Evolutionary conservation across 345 rosid genomes (phyloP), one percentile per base, ranked within the genome.

Genomic region (Arabidopsis arenosa): DNA sequence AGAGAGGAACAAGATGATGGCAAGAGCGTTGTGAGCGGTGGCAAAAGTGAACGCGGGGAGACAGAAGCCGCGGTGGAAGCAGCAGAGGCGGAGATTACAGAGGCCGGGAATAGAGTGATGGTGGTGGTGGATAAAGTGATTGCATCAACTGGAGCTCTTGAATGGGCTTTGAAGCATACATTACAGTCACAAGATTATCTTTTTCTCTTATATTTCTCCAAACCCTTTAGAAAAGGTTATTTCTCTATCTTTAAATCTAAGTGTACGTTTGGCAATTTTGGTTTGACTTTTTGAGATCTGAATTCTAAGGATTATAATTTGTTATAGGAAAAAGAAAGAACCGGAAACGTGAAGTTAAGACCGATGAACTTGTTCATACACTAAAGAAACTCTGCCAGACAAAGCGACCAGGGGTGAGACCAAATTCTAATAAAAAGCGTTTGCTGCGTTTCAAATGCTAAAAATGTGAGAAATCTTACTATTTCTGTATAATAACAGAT

Each of bases 121-220:
- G 96, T 91, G 78, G 94, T 90, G 63, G 90, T 87, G 15, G 94
- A 90, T 68, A 82, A 90, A 32, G 89, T 84, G 72, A 62, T 80
- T 33, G 94, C 91, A 36, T 86, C 96, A 11, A 85, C 79, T 32
- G 91, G 86, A 26, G 97, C 94, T n/a, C 96, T 91, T 70, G 96
- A 93, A 73, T 90, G 98, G 98, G 86, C 93, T 26, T 76, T 93
- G 41, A 82, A 91, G 56, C 94, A 87, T 55, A 72, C 91, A 28
- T 64, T 91, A 68, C 90, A 86, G 48, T 64, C 54, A 62, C 84
- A 86, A 21, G 96, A 89, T 33, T 76, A 88, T 66, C 72, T 93
- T 43, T 72, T 91, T 79, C 94, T 93, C 54, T 81, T 93, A 2
- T 83, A 73, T 65, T 82, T 90, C 47, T 68, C 73, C 74, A 89